Conservation (phyloP, 345 rosid species). For the Kandelia obovata region DNA sequence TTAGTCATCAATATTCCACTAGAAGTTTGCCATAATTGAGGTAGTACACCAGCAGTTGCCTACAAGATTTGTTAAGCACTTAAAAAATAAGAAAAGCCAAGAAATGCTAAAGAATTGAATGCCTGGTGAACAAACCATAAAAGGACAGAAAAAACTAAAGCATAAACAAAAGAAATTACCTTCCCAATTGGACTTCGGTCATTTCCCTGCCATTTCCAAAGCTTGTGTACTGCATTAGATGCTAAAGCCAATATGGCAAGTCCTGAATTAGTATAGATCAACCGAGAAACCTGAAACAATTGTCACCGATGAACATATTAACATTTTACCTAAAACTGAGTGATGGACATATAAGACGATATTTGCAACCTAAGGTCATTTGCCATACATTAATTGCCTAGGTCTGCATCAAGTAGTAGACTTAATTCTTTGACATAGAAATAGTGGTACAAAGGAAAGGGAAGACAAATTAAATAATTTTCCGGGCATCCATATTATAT, state of each 20-base stretch:
- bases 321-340: too few relatives aligned
- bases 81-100: background rate
- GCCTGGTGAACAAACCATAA: too few relatives aligned
- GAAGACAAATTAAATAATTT: too few relatives aligned
- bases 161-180: slow-evolving; percentile 26
- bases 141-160: too few relatives aligned
- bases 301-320: background rate
- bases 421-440: too few relatives aligned
- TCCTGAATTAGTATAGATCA: slow-evolving; percentile 60
- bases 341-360: too few relatives aligned
- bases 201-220: slow-evolving; percentile 67
- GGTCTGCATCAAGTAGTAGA: too few relatives aligned
- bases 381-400: too few relatives aligned
- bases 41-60: slow-evolving; percentile 64
- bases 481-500: background rate
- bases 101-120: too few relatives aligned
- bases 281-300: slow-evolving; percentile 44
- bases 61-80: slow-evolving; percentile 21
- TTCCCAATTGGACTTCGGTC: slow-evolving; percentile 51
- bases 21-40: slow-evolving; percentile 77
- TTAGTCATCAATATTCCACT: slow-evolving; percentile 74
- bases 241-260: slow-evolving; percentile 53
- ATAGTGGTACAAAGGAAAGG: too few relatives aligned
- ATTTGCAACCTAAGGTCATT: too few relatives aligned
- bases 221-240: slow-evolving; percentile 58